Percentiles rank a stretch among this genome's conserved stretches.
These are phyloP conservation scores for Geotrichum fermentans DNA, from an alignment of 1,139 yeast genomes.

Conservation along the genomic window DNA sequence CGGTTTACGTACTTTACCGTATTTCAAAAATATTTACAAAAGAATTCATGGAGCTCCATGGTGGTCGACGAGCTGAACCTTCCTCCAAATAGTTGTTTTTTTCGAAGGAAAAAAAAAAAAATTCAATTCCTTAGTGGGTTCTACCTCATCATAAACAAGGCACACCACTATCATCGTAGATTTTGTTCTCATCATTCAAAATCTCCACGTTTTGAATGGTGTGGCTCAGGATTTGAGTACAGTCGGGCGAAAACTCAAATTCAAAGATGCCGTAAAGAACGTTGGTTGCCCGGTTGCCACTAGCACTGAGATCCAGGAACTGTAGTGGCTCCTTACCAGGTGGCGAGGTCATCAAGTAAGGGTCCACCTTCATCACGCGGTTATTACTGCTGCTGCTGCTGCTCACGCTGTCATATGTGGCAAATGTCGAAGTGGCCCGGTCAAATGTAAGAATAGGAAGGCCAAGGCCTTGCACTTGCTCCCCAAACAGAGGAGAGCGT, in stretches of 20 bases:
- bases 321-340: conserved; percentile 4
- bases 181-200: conserved; percentile 7
- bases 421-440: not conserved
- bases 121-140: too few relatives aligned
- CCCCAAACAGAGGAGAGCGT: not conserved
- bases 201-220: conserved; percentile 68
- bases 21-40: too few relatives aligned
- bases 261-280: conserved; percentile 63
- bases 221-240: conserved; percentile 60
- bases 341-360: not conserved
- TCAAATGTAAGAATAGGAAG: not conserved
- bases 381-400: not conserved
- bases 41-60: too few relatives aligned
- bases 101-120: too few relatives aligned
- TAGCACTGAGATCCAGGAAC: not conserved
- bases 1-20: too few relatives aligned
- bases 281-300: conserved; percentile 1
- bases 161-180: not conserved
- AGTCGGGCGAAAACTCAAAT: conserved; percentile 60
- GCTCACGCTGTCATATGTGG: not conserved
- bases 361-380: not conserved
- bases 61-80: too few relatives aligned
- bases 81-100: too few relatives aligned
- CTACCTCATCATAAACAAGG: not conserved
- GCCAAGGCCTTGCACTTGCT: too few relatives aligned